These are phyloP conservation scores for Streptanthus diversifolius DNA, from an alignment of 345 rosid genomes.

Conservation along the genomic window DNA sequence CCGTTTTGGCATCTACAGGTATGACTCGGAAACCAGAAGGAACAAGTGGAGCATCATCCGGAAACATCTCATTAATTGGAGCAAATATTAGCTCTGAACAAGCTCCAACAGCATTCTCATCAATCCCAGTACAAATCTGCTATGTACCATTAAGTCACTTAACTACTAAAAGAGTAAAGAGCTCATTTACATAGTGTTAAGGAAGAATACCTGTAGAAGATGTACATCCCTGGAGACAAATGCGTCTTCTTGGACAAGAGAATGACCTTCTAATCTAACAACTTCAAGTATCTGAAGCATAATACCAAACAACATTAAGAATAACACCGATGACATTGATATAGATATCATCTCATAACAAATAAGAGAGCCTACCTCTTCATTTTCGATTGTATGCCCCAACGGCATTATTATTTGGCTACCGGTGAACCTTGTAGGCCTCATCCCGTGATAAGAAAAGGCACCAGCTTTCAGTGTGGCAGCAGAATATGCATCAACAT, in stretches of 20 bases:
- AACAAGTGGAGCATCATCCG: constrained; percentile 89
- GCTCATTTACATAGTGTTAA: neutral
- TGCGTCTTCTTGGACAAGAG: constrained; percentile 85
- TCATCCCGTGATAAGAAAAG: constrained; percentile 83
- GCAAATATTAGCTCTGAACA: constrained; percentile 94
- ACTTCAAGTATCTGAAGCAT: constrained; percentile 77
- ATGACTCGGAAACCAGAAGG: constrained; percentile 97
- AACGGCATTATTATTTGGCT: constrained; percentile 97
- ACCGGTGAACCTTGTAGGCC: constrained; percentile 91
- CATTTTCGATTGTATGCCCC: constrained; percentile 93
- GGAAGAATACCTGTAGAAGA: constrained; percentile 70
- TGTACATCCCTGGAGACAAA: constrained; percentile 86
- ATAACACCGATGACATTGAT: neutral
- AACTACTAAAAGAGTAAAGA: neutral
- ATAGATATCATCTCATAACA: neutral
- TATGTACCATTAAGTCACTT: constrained; percentile 1
- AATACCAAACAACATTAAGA: constrained; percentile 2
- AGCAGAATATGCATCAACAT: constrained; percentile 96
- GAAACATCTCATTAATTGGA: constrained; percentile 96
- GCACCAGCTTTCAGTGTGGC: constrained; percentile 73
- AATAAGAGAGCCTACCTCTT: constrained; percentile 56
- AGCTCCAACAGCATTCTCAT: constrained; percentile 84
- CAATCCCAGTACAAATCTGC: constrained; percentile 91
- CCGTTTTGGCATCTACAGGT: constrained; percentile 84
- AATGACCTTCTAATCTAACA: constrained; percentile 90